Base-by-base conservation (phyloP, 2,329 filamentous ascomycete species). In the Orbilia ellipsospora region DNA sequence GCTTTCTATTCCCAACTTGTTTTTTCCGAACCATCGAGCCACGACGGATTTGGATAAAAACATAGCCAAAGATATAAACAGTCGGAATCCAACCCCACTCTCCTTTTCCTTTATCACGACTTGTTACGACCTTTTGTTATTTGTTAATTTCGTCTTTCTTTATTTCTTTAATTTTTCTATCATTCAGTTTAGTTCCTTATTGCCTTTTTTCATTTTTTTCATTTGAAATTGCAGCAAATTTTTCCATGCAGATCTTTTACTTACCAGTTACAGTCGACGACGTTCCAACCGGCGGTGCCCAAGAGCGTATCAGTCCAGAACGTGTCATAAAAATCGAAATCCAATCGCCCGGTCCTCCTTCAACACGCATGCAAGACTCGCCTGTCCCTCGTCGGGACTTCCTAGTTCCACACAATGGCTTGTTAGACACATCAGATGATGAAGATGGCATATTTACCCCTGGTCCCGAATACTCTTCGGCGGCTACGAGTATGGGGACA, bases 381-480 rank as follows among this genome's bases (percentile, higher is more conserved):
- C 60, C 61, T 26, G 45, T 69, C 50, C 64, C 64, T 26, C 52
- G 64, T 44, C 31, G 72, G 72, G 72, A 75, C 60, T 62, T 75
- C 18, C 42, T 75, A 26, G 60, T 75, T 42, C 72, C 72, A 23
- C 16, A 28, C 12, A 54, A 54, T 59, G 55, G 55, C 48, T 28
- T 75, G 20, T 36, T 75, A 54, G 72, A 75, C 59, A 75, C 72
- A 26, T 75, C 72, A 15, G 72, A 75, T 48, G 72, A 75, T 51
- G 70, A 74, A 68, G 31, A 36, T 36, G 72, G 64, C 13, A 61
- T 75, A 42, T 75, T 75, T 48, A 75, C 72, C 6, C 72, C 72
- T n/a, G 72, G 72, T n/a, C 72, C 72, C 40, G 72, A 68, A 55
- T 69, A 69, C 28, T 64, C 52, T 12, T 75, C 72, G 59, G 54